These are phyloP conservation scores for Coniochaeta sp. DNA, from an alignment of 2,329 filamentous ascomycete species.

Conservation along the genomic window DNA sequence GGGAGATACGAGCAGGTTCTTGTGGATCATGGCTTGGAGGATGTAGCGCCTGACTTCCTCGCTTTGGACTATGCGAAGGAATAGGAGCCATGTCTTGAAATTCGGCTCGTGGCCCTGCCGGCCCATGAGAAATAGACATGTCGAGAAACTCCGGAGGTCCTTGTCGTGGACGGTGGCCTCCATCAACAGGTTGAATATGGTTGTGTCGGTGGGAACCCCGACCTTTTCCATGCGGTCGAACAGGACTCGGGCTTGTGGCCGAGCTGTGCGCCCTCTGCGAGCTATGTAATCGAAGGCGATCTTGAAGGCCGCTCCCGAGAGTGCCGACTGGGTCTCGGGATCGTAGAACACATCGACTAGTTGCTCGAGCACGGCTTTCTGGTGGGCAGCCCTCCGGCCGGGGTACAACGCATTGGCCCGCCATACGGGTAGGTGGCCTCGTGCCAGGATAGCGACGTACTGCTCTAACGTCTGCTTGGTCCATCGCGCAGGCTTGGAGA, in stretches of 20 bases:
- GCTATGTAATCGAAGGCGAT: conserved; percentile 35
- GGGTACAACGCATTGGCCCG: conserved; percentile 28
- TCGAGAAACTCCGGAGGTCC: conserved; percentile 35
- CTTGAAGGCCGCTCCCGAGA: conserved; percentile 34
- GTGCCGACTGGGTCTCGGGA: conserved; percentile 20
- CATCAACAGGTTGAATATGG: conserved; percentile 41
- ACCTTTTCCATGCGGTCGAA: conserved; percentile 27
- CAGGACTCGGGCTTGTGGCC: conserved; percentile 22
- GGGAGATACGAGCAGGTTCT: conserved; percentile 32
- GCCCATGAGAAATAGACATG: conserved; percentile 33
- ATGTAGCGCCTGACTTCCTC: conserved; percentile 45
- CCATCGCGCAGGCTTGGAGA: conserved; percentile 32
- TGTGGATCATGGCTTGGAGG: conserved; percentile 37
- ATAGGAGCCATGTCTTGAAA: conserved; percentile 39
- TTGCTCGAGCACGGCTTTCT: conserved; percentile 29
- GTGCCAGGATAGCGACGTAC: conserved; percentile 35
- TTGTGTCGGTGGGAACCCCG: conserved; percentile 35
- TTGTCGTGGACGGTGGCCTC: conserved; percentile 29
- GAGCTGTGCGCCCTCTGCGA: conserved; percentile 15
- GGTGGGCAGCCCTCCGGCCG: conserved; percentile 21
- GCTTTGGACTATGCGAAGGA: conserved; percentile 47
- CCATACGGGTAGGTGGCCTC: conserved; percentile 26
- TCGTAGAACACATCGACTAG: conserved; percentile 32
- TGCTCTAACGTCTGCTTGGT: conserved; percentile 30
- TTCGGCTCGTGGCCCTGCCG: conserved; percentile 31